A percentile compares a stretch with the other conserved stretches of the same genome.
Evolutionary conservation across 164 flowering plant genomes (phyloP).

Genomic region (Magnolia changhungtana): DNA sequence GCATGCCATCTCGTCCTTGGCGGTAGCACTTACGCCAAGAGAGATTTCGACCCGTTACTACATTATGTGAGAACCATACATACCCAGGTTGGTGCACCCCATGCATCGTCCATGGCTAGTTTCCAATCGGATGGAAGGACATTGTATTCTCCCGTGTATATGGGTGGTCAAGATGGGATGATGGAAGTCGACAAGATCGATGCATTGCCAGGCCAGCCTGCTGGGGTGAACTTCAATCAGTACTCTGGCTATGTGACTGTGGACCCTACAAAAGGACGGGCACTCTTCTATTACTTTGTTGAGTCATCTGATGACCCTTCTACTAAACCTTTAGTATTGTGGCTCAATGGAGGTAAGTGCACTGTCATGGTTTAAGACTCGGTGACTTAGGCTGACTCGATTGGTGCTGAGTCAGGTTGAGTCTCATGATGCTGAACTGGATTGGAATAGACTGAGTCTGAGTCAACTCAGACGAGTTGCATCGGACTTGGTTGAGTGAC

Average conservation of each 20-base stretch:
- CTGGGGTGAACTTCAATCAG: constrained; percentile 42
- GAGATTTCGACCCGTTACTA: not conserved
- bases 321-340: constrained; percentile 70
- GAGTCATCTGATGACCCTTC: constrained; percentile 21
- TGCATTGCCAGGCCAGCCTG: constrained; percentile 48
- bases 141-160: not conserved
- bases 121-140: not conserved
- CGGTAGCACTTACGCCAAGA: not conserved
- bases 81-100: not conserved
- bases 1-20: not conserved
- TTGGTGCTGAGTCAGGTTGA: not conserved
- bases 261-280: constrained; percentile 34
- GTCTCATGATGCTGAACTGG: not conserved
- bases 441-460: not conserved
- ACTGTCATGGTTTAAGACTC: not conserved
- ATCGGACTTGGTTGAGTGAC: not conserved
- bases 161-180: constrained; percentile 22
- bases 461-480: not conserved
- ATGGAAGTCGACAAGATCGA: constrained; percentile 36
- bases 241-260: constrained; percentile 48
- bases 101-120: not conserved
- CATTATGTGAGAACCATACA: not conserved
- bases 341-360: constrained; percentile 87
- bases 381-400: not conserved
- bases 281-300: constrained; percentile 24